Evolutionary conservation across 1,284 basidiomycete species (phyloP), one percentile per base, ranked within the genome.

Genomic region (Tilletia setariae): DNA sequence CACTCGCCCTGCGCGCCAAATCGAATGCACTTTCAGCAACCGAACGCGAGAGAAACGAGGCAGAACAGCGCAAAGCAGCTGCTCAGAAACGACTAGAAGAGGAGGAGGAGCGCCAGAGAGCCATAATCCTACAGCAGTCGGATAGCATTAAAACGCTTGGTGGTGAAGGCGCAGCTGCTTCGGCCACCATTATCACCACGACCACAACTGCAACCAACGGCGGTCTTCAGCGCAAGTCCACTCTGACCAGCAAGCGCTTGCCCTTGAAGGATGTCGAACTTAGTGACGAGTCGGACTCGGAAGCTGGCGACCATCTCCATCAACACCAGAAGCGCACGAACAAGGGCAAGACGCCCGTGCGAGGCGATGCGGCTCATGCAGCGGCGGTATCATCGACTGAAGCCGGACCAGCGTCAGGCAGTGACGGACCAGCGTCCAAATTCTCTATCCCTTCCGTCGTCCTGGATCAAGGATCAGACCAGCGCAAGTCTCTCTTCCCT

Each of bases 221-320:
- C 66, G 68, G 16, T 69, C 68, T 16, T 40, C 63, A 61, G 56
- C 56, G 56, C 28, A 61, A 61, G 28, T 30, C 56, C 6, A 61
- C 56, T 16, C 30, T 61, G 13, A 61, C 56, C 25, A 61, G 56
- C 28, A 40, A 40, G 35, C 56, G 56, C 19, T 9, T 61, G 21
- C 56, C 56, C 2, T 15, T 61, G 28, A 11, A 30, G 21, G 56
- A 61, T n/a, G 56, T 61, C 56, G 56, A 61, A 7, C 28, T 40
- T 13, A 61, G 56, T 86, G 86, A 84, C 1, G 88, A 87, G 35
- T 84, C 83, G 2, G 88, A 88, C 63, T 87, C 86, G n/a, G 89
- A 89, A 64, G 84, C 53, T 64, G 87, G 87, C 68, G 80, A 83
- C 35, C 86, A 87, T 66, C 84, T 84, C 3, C 80, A 69, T 21